Percentiles rank a stretch among this genome's conserved stretches.
Evolutionary conservation across 2,329 filamentous ascomycete species (phyloP).

Genomic region (Diaporthe longicolla): DNA sequence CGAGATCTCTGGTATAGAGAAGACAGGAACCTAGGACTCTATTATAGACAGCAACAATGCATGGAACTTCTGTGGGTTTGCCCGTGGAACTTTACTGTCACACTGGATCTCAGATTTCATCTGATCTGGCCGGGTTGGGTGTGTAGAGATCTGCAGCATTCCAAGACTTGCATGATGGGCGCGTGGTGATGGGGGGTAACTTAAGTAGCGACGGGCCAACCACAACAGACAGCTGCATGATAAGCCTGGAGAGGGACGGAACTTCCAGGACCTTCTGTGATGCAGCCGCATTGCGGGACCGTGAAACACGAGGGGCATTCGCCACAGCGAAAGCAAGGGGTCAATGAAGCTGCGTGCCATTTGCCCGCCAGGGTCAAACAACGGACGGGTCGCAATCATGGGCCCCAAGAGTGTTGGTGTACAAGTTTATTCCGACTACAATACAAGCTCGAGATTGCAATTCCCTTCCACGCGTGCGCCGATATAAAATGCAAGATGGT

Average conservation of each 20-base stretch:
- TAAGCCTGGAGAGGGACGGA: background rate
- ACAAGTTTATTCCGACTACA: constrained; percentile 9
- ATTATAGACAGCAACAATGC: constrained; percentile 2
- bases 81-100: constrained; percentile 11
- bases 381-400: constrained; percentile 10
- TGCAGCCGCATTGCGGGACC: background rate
- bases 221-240: background rate
- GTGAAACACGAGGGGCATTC: background rate
- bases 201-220: background rate
- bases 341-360: background rate
- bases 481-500: constrained; percentile 2
- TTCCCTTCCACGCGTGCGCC: too few relatives aligned
- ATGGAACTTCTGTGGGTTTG: background rate
- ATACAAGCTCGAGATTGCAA: background rate
- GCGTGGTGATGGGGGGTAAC: background rate
- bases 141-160: background rate
- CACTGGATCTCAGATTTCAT: background rate
- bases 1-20: background rate
- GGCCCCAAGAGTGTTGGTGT: constrained; percentile 7
- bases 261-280: background rate
- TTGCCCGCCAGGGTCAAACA: background rate
- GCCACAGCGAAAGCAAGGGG: background rate
- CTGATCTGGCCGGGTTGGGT: background rate
- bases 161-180: background rate
- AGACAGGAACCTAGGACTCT: constrained; percentile 7